A percentile compares a stretch with the other conserved stretches of the same genome.
Evolutionary conservation across 306 rosid species (phyloP).

Genomic region (Begonia fuchsioides): DNA sequence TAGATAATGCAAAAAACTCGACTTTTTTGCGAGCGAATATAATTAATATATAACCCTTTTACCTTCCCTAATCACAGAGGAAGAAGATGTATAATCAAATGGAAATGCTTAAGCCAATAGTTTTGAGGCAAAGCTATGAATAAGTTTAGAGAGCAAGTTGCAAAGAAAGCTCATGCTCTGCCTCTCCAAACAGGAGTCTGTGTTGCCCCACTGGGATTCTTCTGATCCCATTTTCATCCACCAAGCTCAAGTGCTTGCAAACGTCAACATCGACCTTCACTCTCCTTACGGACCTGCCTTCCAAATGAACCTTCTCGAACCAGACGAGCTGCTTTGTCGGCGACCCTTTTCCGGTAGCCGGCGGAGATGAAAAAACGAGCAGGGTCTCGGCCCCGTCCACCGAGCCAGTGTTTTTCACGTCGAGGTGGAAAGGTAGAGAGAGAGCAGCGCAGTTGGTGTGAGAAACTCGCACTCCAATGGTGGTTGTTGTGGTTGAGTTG

Average conservation of each 20-base stretch:
- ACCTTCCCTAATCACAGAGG: no score
- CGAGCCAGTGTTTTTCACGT: slow-evolving; percentile 46
- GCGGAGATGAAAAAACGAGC: slow-evolving; percentile 41
- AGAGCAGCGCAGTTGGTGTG: slow-evolving; percentile 34
- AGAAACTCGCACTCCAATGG: slow-evolving; percentile 23
- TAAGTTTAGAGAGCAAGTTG: slow-evolving; percentile 7
- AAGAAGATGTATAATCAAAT: no score
- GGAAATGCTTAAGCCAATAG: no score
- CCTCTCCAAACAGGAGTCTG: slow-evolving; percentile 53
- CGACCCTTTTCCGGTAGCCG: slow-evolving; percentile 21
- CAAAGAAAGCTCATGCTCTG: slow-evolving; percentile 41
- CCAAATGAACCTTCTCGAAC: slow-evolving; percentile 44
- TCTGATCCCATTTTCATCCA: slow-evolving; percentile 56
- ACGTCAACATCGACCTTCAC: slow-evolving; percentile 36
- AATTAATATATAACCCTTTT: no score
- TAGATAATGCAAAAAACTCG: no score
- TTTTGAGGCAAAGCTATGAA: no score
- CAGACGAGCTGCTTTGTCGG: slow-evolving; percentile 34
- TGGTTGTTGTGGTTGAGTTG: slow-evolving; percentile 26
- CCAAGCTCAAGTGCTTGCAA: slow-evolving; percentile 61
- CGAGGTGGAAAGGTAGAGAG: slow-evolving; percentile 25
- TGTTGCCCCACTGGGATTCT: slow-evolving; percentile 79
- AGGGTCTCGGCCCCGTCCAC: slow-evolving; percentile 66
- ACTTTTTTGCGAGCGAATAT: no score
- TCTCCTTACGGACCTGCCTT: slow-evolving; percentile 32